These are phyloP conservation scores for Bryum argenteum DNA, from an alignment of 225 moss, liverwort and hornwort species.

Conservation along the genomic window DNA sequence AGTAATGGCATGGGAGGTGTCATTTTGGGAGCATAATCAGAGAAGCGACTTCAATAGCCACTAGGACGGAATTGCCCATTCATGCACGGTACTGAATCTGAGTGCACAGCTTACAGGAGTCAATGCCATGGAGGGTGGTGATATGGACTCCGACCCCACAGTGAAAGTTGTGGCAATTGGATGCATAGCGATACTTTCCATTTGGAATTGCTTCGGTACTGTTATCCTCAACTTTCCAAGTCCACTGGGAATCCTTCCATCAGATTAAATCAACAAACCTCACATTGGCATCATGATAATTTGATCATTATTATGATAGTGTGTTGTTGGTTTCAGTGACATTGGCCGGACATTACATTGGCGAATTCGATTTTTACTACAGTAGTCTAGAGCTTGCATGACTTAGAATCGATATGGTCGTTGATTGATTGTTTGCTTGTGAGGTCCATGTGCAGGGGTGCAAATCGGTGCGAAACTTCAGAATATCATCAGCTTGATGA, in stretches of 20 bases:
- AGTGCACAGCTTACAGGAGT: slow-evolving; percentile 49
- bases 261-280: neutral
- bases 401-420: slow-evolving; percentile 5
- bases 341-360: neutral
- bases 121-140: slow-evolving; percentile 36
- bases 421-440: slow-evolving; percentile 18
- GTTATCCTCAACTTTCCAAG: slow-evolving; percentile 7
- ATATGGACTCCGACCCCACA: slow-evolving; percentile 50
- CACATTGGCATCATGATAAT: neutral
- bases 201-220: slow-evolving; percentile 76
- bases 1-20: too few relatives aligned
- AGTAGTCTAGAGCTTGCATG: slow-evolving; percentile 6
- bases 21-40: too few relatives aligned
- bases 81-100: slow-evolving; percentile 23
- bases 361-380: neutral
- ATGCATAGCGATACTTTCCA: slow-evolving; percentile 53
- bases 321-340: neutral
- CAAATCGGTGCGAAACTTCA: slow-evolving; percentile 60
- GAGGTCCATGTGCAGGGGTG: slow-evolving; percentile 48
- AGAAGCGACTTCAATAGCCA: too few relatives aligned
- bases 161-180: slow-evolving; percentile 65
- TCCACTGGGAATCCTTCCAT: neutral
- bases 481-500: slow-evolving; percentile 64
- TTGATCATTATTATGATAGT: neutral
- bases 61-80: too few relatives aligned